Conservation (phyloP, 2,329 filamentous ascomycete genomes). For the Verticillium nonalfalfae region DNA sequence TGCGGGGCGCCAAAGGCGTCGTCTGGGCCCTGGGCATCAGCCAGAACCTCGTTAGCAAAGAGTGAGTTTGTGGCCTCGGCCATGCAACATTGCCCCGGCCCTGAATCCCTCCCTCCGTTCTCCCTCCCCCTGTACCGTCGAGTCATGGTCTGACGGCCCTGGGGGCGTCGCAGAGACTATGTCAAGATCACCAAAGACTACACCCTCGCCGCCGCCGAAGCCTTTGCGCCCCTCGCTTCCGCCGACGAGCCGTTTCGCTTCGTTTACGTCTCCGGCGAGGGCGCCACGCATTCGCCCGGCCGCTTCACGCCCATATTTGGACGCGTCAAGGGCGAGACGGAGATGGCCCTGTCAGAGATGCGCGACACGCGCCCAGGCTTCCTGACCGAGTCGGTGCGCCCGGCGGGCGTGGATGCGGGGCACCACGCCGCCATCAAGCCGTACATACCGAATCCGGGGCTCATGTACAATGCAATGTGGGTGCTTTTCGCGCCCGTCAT, state of each 20-base stretch:
- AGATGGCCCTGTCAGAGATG: constrained; percentile 51
- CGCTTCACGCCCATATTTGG: constrained; percentile 51
- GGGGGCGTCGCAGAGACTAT: constrained; percentile 42
- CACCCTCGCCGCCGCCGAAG: constrained; percentile 54
- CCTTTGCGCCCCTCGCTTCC: constrained; percentile 43
- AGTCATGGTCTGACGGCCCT: too few relatives aligned
- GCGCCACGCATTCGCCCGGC: constrained; percentile 51
- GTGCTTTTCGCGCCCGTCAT: constrained; percentile 18
- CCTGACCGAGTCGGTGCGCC: constrained; percentile 50
- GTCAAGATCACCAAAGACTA: constrained; percentile 62
- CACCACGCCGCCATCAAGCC: constrained; percentile 32
- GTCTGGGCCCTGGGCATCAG: constrained; percentile 70
- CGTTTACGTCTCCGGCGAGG: constrained; percentile 62
- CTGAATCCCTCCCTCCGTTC: background rate
- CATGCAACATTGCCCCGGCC: background rate
- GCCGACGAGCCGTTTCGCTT: constrained; percentile 55
- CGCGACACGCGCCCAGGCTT: constrained; percentile 36
- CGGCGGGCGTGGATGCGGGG: constrained; percentile 48
- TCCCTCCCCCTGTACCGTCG: background rate
- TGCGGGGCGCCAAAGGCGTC: constrained; percentile 60
- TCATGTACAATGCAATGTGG: constrained; percentile 6
- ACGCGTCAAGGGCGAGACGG: constrained; percentile 61
- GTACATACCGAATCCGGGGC: constrained; percentile 29
- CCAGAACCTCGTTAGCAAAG: constrained; percentile 50
- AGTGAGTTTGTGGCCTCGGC: constrained; percentile 31